Evolutionary conservation across 2,329 filamentous ascomycete genomes (phyloP).

Genomic region (Penicillium fuscoglaucum): DNA sequence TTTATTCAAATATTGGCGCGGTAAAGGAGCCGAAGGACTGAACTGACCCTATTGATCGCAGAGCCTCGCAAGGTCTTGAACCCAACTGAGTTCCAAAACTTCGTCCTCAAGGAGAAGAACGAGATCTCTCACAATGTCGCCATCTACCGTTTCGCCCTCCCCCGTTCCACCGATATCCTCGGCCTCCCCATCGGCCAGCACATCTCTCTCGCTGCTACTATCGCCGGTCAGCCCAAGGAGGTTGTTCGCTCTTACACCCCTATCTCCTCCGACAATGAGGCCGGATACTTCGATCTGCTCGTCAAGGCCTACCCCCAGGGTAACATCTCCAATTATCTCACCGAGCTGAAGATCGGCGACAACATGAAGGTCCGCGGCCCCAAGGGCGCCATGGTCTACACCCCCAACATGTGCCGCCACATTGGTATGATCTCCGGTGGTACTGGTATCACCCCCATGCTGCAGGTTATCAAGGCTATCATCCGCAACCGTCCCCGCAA

Average conservation of each 20-base stretch:
- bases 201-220: constrained; percentile 86
- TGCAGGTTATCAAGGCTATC: constrained; percentile 91
- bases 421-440: constrained; percentile 98
- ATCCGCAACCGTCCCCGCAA: constrained; percentile 68
- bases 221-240: constrained; percentile 76
- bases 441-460: constrained; percentile 97
- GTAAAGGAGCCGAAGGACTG: neutral
- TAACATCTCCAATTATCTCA: constrained; percentile 94
- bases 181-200: constrained; percentile 98
- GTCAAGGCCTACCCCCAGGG: constrained; percentile 98
- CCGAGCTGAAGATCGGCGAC: constrained; percentile 77
- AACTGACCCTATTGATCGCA: constrained; percentile 38
- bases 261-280: constrained; percentile 83
- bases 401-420: constrained; percentile 91
- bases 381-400: constrained; percentile 98
- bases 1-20: neutral
- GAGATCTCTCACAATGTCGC: constrained; percentile 97
- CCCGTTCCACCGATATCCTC: constrained; percentile 74
- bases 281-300: constrained; percentile 91
- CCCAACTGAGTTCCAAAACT: constrained; percentile 84
- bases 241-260: constrained; percentile 91
- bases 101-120: constrained; percentile 91
- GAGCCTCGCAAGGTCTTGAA: constrained; percentile 81
- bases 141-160: constrained; percentile 94
- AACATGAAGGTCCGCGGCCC: constrained; percentile 88